Evolutionary conservation across 1,284 basidiomycete genomes (phyloP), one percentile per base, ranked within the genome.

Genomic region (Ustilago crameri): DNA sequence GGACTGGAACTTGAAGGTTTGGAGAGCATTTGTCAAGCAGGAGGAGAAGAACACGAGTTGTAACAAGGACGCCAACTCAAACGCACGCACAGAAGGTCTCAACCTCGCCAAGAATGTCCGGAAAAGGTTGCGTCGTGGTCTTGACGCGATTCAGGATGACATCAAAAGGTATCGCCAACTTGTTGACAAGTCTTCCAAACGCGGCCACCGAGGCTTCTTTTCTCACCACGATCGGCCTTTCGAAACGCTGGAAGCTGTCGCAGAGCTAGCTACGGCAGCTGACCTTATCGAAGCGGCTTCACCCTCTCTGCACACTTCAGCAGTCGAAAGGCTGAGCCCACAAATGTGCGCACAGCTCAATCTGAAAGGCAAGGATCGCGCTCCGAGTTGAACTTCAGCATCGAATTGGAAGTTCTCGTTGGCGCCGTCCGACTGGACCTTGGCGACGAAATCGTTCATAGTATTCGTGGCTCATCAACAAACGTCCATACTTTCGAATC

Each of bases 301-400:
- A 17, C 5, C 37, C 5, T 18, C 37, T 38, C 17, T 15, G 18
- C 15, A 18, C 37, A 38, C 15, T n/a, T 9, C 18, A n/a, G 47
- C 30, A 17, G 30, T 43, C 0, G 42, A 51, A 9, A 27, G 26
- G 2, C 42, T 56, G 12, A 26, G 38, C 7, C n/a, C 17, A 17
- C 14, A 27, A 7, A 3, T 43, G 20, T 23, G 37, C 15, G 30
- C 24, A 10, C 30, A 23, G 5, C 40, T 43, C 9, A 30, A 47
- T n/a, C 3, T 51, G 22, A 65, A 65, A 35, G 55, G 51, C 34
- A 66, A 66, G 30, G 27, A 48, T 20, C 51, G 57, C 18, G 63
- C 53, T 27, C 56, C 63, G 0, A 47, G 35, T 23, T 60, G 40
- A 60, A 34, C 22, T 30, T 30, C 5, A 5, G 7, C 30, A 30